phyloP scores from a whole-genome alignment of 2,329 filamentous ascomycete genomes.

The Exophiala xenobiotica region DNA sequence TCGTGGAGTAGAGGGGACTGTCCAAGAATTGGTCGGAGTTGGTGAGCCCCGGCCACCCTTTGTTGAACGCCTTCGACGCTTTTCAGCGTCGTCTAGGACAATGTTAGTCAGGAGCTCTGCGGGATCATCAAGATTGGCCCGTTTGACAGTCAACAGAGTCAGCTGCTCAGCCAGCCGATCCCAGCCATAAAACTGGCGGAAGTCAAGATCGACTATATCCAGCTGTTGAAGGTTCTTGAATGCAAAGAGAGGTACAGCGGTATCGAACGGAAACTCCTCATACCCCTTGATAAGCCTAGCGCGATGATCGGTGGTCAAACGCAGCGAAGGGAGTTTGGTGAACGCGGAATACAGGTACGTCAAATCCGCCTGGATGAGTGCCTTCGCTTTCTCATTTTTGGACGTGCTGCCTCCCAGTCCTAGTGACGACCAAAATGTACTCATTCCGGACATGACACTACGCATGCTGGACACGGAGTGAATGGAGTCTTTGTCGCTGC shows the following conservation, averaged over 20 bases:
- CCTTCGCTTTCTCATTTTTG: conserved; percentile 86
- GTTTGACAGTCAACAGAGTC: conserved; percentile 82
- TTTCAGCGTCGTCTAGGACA: conserved; percentile 94
- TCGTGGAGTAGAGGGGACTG: conserved; percentile 57
- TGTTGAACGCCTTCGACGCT: conserved; percentile 79
- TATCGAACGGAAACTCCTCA: conserved; percentile 97
- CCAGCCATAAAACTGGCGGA: conserved; percentile 96
- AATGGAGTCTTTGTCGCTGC: conserved; percentile 83
- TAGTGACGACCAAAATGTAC: conserved; percentile 84
- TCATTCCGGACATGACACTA: conserved; percentile 97
- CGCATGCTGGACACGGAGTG: conserved; percentile 95
- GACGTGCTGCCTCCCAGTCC: conserved; percentile 75
- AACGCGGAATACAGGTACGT: conserved; percentile 98
- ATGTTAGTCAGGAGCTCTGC: conserved; percentile 88
- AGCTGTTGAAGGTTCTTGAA: conserved; percentile 96
- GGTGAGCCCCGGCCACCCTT: conserved; percentile 70
- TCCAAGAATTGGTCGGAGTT: conserved; percentile 64
- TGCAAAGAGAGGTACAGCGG: conserved; percentile 88
- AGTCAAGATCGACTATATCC: conserved; percentile 93
- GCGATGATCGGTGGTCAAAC: conserved; percentile 87
- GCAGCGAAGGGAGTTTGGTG: conserved; percentile 92
- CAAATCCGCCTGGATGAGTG: conserved; percentile 77
- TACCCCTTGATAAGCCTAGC: conserved; percentile 87
- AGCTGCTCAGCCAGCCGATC: conserved; percentile 89
- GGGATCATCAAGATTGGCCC: conserved; percentile 83